Evolutionary conservation across 352 stramenopile species (phyloP), one percentile per base, ranked within the genome.

Genomic region (Peronospora destructor): DNA sequence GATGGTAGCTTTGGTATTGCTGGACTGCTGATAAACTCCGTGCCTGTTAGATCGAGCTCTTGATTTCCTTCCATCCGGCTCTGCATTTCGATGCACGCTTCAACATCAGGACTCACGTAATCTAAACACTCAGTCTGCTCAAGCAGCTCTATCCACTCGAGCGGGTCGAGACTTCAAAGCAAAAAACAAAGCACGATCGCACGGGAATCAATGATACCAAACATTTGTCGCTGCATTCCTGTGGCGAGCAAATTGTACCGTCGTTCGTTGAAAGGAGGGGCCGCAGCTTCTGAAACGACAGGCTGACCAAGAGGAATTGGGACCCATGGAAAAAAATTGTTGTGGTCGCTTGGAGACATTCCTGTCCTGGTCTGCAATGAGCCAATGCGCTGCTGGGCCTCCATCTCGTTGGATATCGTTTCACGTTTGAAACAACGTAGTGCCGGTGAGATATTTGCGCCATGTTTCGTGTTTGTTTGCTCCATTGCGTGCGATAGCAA

Each of bases 71-170:
- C 60, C 32, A 73, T 49, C 8, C 49, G 45, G 6, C 32, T 56
- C 6, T 85, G 61, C 0, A 36, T 41, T 13, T 56, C 51, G 5
- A 91, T 61, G 29, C 59, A 84, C 4, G 49, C 34, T 3, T 73
- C 57, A 13, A 91, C 50, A 26, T 91, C 76, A 9, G 80, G 80
- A 12, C 80, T 91, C 37, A 84, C 53, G 45, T 91, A 91, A 28
- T 86, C 69, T 2, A 81, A 35, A 12, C 45, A 66, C 21, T 76
- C 66, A 0, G 52, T 50, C 14, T 61, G 56, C 0, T 67, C 49
- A 11, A 90, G 56, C 6, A 90, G 36, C n/a, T 83, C 69, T 1
- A 82, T 58, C 79, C 76, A 90, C 25, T 85, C 73, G 6, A 44
- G 53, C 8, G 57, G 44, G 9, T 59, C 56, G 6, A 76, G 38